phyloP scores from a whole-genome alignment of 75 land plant species.

The Pinus taeda region DNA sequence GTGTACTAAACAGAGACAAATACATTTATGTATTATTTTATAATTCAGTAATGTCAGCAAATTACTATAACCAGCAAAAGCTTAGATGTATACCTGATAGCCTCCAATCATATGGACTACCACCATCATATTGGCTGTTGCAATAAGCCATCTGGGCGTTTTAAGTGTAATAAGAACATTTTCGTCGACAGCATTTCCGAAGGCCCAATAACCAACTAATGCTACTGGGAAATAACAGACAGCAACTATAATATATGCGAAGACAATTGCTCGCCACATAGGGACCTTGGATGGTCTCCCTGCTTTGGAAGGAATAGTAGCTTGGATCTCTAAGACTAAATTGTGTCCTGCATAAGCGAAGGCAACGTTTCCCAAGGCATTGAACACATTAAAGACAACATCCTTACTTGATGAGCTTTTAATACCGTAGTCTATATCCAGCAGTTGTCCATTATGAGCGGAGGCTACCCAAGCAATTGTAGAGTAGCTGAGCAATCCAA shows the following conservation, averaged over 20 bases:
- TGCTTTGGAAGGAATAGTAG: conserved; percentile 58
- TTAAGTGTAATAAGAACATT: conserved; percentile 33
- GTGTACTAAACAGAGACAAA: no score
- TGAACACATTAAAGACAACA: conserved; percentile 36
- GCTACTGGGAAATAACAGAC: conserved; percentile 66
- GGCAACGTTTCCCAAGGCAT: conserved; percentile 54
- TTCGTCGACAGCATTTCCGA: conserved; percentile 45
- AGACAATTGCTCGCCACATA: conserved; percentile 62
- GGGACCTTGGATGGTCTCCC: conserved; percentile 61
- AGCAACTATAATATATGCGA: conserved; percentile 61
- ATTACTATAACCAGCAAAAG: not conserved
- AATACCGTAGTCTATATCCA: conserved; percentile 20
- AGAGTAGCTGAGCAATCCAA: conserved; percentile 65
- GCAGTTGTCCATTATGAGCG: conserved; percentile 17
- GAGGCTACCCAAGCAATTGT: conserved; percentile 58
- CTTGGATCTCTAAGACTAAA: conserved; percentile 68
- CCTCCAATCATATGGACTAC: conserved; percentile 68
- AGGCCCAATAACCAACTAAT: conserved; percentile 64
- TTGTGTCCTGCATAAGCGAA: conserved; percentile 76
- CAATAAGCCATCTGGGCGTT: conserved; percentile 57
- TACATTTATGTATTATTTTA: no score
- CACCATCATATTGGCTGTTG: conserved; percentile 54
- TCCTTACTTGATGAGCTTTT: conserved; percentile 8
- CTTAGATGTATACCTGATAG: conserved; percentile 39
- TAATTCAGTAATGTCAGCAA: not conserved